phyloP scores from a whole-genome alignment of 228 moss, liverwort and hornwort species.

The Sphagnum fallax region DNA sequence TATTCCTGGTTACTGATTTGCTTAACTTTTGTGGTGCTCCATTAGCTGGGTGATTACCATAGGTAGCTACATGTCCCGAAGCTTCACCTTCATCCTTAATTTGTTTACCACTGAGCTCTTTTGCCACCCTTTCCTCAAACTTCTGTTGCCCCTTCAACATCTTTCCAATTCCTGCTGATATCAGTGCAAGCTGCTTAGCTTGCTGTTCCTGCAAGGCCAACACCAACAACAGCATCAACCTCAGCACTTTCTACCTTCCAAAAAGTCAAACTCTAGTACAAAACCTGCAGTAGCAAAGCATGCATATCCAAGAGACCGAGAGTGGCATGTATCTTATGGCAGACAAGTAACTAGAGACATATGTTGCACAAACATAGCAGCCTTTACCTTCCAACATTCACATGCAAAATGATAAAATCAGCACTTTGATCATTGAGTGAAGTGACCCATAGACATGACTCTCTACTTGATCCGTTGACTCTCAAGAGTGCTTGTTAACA shows the following conservation, averaged over 20 bases:
- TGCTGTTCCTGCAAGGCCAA: slow-evolving; percentile 60
- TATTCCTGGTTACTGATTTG: neutral
- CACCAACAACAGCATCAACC: neutral
- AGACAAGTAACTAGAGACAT: neutral
- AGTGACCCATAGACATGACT: too few relatives aligned
- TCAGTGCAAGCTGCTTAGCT: slow-evolving; percentile 71
- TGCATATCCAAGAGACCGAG: neutral
- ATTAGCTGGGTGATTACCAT: slow-evolving; percentile 10
- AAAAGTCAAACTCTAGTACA: neutral
- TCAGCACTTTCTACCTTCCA: neutral
- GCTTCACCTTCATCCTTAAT: slow-evolving; percentile 9
- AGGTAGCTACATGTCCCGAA: slow-evolving; percentile 2
- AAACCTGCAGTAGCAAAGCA: neutral
- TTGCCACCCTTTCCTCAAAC: slow-evolving; percentile 10
- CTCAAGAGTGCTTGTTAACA: too few relatives aligned
- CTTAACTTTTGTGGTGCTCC: slow-evolving; percentile 7
- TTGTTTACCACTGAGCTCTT: slow-evolving; percentile 6
- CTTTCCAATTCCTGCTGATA: slow-evolving; percentile 33
- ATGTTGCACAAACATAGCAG: neutral
- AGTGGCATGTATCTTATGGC: neutral
- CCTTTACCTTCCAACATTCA: too few relatives aligned
- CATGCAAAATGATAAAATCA: too few relatives aligned
- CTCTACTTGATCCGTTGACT: too few relatives aligned
- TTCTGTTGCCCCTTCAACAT: slow-evolving; percentile 14
- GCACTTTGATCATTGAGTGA: too few relatives aligned